Base-by-base conservation (phyloP, 139 green algal genomes). In the Desmodesmus armatus region DNA sequence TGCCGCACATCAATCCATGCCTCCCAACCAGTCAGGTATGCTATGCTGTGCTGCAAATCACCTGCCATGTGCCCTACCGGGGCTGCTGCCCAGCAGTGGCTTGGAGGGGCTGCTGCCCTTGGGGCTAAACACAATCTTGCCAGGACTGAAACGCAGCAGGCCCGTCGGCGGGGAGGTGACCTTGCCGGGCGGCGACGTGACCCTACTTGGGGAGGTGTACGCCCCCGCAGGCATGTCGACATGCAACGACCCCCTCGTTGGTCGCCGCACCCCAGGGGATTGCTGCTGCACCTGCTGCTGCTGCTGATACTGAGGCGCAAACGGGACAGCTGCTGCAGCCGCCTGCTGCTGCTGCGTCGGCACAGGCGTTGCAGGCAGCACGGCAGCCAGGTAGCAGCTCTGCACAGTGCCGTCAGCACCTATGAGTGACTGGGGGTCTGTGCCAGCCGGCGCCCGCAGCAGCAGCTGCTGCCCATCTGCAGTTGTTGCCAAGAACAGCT, bases 391-490 rank as follows among this genome's bases (percentile, higher is more conserved):
- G 51, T 51, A 81, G 35, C 3, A 40, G 41, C 35, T 31, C 5
- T 71, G 55, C 23, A 71, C 29, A 29, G 6, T 44, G 9, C 76
- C 37, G 19, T 44, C 76, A 13, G 33, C 47, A 13, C 25, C 15
- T 1, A 80, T 23, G 2, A 80, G 33, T 19, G 15, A 51, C 21
- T 21, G 44, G 15, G 76, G 53, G 41, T 82, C 76, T 23, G 76
- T 72, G 25, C 55, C 76, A 5, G 41, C 23, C 13, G 76, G 76
- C 9, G 39, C 53, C 37, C 72, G 76, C 3, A 82, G 31, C 37
- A 82, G 33, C 19, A 72, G n/a, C 53, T 82, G 76, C 53, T 82
- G 76, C 35, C 76, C 76, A 13, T 82, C 76, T 82, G 55, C 55
- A 39, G 76, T 82, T 4, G 23, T 40, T 0, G 76, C 76, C 25